Conservation (phyloP, 441 rosid species). For the Syzygium malaccense region DNA sequence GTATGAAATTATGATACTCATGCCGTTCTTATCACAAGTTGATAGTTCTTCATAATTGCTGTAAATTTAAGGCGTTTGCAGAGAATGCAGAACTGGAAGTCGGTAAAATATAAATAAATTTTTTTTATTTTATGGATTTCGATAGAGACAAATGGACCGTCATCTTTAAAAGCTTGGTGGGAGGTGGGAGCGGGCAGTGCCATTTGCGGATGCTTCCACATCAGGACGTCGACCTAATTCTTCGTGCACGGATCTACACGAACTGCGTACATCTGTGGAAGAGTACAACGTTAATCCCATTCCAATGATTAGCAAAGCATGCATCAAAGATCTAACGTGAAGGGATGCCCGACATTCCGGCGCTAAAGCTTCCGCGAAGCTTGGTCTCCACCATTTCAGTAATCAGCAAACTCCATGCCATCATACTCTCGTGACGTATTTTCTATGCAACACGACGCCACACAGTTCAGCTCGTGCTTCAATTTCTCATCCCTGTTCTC, state of each 20-base stretch:
- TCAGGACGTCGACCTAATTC: background rate
- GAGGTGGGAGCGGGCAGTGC: background rate
- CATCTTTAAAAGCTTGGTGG: fast-evolving
- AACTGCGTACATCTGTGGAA: background rate
- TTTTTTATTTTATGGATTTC: background rate
- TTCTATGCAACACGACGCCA: background rate
- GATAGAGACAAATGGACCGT: background rate
- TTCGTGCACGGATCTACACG: background rate
- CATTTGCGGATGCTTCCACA: background rate
- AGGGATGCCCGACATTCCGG: background rate
- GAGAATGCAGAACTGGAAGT: background rate
- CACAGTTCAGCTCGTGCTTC: background rate
- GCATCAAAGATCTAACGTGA: background rate
- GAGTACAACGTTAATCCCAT: background rate
- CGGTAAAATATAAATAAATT: background rate
- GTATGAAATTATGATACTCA: no score
- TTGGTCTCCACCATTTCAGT: background rate
- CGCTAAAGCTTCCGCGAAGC: background rate
- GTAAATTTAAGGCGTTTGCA: background rate
- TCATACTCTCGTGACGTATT: background rate
- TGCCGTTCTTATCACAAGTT: background rate
- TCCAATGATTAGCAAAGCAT: background rate
- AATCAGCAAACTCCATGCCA: background rate
- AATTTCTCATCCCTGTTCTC: background rate
- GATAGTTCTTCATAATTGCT: background rate